Conservation (phyloP, 345 rosid genomes). For the Dimocarpus longan region DNA sequence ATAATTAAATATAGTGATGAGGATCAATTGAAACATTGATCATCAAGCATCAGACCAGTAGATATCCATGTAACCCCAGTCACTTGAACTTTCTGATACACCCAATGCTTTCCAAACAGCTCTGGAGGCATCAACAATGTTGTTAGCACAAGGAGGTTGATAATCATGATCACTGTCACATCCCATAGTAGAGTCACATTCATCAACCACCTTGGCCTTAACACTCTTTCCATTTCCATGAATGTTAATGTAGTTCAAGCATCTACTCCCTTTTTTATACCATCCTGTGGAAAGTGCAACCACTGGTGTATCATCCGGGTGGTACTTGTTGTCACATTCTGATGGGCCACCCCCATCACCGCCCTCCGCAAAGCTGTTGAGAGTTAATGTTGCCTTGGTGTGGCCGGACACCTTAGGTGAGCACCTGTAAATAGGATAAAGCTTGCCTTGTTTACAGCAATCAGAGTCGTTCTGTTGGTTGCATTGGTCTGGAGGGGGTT, state of each 20-base stretch:
- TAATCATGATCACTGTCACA: conserved; percentile 33
- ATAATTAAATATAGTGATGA: too few relatives aligned
- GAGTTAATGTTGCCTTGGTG: conserved; percentile 31
- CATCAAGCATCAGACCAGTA: conserved; percentile 42
- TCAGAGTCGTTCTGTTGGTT: conserved; percentile 29
- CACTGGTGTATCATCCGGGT: conserved; percentile 14
- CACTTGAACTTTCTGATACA: conserved; percentile 1
- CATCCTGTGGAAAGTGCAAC: conserved; percentile 40
- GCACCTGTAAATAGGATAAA: conserved; percentile 27
- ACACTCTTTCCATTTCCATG: conserved; percentile 31
- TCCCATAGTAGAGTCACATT: conserved; percentile 37
- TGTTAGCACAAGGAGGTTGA: conserved; percentile 33
- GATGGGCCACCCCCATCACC: conserved; percentile 29
- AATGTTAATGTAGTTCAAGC: conserved; percentile 25
- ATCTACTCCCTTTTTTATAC: conserved; percentile 24
- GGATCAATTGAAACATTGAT: too few relatives aligned
- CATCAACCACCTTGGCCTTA: conserved; percentile 37
- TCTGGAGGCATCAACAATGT: conserved; percentile 35
- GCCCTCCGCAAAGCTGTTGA: conserved; percentile 28
- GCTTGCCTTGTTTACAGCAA: conserved; percentile 33
- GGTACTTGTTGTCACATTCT: conserved; percentile 25
- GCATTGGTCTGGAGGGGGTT: conserved; percentile 37
- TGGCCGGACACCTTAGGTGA: conserved; percentile 21
- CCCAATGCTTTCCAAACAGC: conserved; percentile 46
- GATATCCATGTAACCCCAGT: conserved; percentile 36